Conservation (phyloP, 2,329 filamentous ascomycete species). For the Calonectria henricotiae region DNA sequence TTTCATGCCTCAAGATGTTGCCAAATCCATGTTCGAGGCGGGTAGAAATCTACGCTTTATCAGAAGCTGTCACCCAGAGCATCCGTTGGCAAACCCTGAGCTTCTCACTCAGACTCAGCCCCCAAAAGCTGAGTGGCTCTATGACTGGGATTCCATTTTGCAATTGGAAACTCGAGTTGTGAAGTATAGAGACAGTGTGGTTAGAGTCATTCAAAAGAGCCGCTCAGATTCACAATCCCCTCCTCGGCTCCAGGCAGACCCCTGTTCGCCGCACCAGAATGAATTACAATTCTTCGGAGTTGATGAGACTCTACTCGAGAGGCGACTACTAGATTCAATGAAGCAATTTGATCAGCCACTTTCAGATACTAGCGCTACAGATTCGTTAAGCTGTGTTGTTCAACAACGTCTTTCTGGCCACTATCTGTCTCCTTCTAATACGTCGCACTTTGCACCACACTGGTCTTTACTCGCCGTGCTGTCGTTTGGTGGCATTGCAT, state of each 20-base stretch:
- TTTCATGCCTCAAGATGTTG: slow-evolving; percentile 81
- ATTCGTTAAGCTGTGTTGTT: slow-evolving; percentile 62
- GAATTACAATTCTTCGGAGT: slow-evolving; percentile 67
- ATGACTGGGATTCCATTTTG: slow-evolving; percentile 80
- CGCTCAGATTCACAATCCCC: slow-evolving; percentile 18
- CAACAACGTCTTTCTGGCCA: slow-evolving; percentile 59
- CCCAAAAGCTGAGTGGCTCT: slow-evolving; percentile 78
- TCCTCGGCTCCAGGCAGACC: neutral
- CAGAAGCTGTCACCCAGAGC: slow-evolving; percentile 78
- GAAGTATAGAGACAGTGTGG: slow-evolving; percentile 56
- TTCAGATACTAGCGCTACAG: slow-evolving; percentile 46
- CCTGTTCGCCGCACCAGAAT: neutral
- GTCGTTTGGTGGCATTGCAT: slow-evolving; percentile 83
- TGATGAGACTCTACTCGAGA: slow-evolving; percentile 65
- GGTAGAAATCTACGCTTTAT: slow-evolving; percentile 84
- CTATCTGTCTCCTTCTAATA: slow-evolving; percentile 41
- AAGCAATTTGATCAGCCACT: slow-evolving; percentile 59
- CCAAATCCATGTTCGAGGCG: slow-evolving; percentile 82
- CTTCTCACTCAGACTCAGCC: slow-evolving; percentile 66
- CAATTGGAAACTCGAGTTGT: slow-evolving; percentile 74
- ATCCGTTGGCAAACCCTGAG: slow-evolving; percentile 75
- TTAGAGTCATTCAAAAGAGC: slow-evolving; percentile 46
- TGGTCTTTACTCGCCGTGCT: slow-evolving; percentile 77
- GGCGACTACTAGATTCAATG: slow-evolving; percentile 69
- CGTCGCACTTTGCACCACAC: slow-evolving; percentile 65